A percentile compares a stretch with the other conserved stretches of the same genome.
Conservation (phyloP, 345 rosid genomes). For the Eucalyptus polybractea region DNA sequence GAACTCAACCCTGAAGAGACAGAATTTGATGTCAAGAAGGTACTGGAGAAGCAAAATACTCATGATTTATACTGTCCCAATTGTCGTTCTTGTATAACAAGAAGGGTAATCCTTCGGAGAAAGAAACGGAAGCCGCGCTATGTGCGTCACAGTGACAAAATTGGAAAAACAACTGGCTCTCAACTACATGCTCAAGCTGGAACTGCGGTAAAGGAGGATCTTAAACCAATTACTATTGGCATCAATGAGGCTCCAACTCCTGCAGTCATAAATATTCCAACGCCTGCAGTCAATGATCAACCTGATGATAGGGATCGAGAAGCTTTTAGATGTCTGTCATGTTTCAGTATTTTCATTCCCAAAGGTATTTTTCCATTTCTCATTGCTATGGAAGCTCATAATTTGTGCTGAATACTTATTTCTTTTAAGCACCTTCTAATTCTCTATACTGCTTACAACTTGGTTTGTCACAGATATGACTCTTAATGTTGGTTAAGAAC, state of each 20-base stretch:
- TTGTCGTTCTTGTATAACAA: constrained; percentile 70
- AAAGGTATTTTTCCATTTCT: constrained; percentile 20
- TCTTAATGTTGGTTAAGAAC: not conserved
- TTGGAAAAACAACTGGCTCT: not conserved
- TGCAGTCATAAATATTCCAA: not conserved
- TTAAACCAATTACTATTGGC: not conserved
- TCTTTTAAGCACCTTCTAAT: not conserved
- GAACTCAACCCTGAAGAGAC: constrained; percentile 34
- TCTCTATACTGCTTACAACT: not conserved
- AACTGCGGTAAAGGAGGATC: not conserved
- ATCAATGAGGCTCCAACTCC: not conserved
- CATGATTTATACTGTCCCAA: constrained; percentile 83
- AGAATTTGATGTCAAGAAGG: constrained; percentile 47
- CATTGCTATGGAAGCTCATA: not conserved
- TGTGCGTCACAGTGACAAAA: not conserved
- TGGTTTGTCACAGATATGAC: not conserved
- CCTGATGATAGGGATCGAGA: not conserved
- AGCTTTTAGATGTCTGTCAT: constrained; percentile 59
- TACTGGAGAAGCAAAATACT: constrained; percentile 56
- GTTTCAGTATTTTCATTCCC: constrained; percentile 62
- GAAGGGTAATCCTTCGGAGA: constrained; percentile 52
- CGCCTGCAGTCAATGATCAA: not conserved
- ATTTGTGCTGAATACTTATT: not conserved
- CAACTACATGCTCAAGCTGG: not conserved
- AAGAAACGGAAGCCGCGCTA: not conserved